These are phyloP conservation scores for Mariannaea sp. DNA, from an alignment of 2,329 filamentous ascomycete genomes.

Conservation along the genomic window DNA sequence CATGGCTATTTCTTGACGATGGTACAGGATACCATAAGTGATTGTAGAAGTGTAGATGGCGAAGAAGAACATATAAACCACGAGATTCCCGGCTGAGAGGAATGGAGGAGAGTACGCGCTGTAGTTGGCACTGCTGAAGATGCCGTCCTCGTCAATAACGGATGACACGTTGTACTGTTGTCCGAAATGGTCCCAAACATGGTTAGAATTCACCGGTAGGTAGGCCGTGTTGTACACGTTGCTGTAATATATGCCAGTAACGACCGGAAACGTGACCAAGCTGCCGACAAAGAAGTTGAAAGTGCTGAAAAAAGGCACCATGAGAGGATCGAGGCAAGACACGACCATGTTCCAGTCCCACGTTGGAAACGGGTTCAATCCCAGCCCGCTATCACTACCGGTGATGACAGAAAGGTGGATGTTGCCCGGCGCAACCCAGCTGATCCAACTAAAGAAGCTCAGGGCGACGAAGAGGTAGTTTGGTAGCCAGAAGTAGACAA, in stretches of 20 bases:
- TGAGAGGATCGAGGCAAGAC: slow-evolving; percentile 42
- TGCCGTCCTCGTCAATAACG: slow-evolving; percentile 41
- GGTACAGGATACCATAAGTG: slow-evolving; percentile 47
- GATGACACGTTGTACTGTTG: slow-evolving; percentile 45
- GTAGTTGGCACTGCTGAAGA: slow-evolving; percentile 47
- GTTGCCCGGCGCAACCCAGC: slow-evolving; percentile 56
- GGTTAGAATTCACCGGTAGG: slow-evolving; percentile 49
- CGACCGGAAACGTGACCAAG: slow-evolving; percentile 37
- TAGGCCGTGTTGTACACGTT: slow-evolving; percentile 45
- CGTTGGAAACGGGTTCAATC: slow-evolving; percentile 48
- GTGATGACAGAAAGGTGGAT: slow-evolving; percentile 44
- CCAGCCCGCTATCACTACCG: slow-evolving; percentile 46
- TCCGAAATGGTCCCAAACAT: slow-evolving; percentile 47
- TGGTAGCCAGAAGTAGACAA: slow-evolving; percentile 60
- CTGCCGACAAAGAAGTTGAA: slow-evolving; percentile 43
- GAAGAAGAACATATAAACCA: slow-evolving; percentile 48
- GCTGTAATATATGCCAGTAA: slow-evolving; percentile 41
- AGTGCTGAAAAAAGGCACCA: slow-evolving; percentile 46
- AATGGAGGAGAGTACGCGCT: slow-evolving; percentile 49
- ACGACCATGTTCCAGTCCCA: slow-evolving; percentile 51
- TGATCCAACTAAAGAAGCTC: slow-evolving; percentile 56
- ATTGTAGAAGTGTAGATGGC: slow-evolving; percentile 48
- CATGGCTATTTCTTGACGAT: slow-evolving; percentile 45
- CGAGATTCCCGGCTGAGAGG: slow-evolving; percentile 44
- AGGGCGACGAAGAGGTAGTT: slow-evolving; percentile 55